These are phyloP conservation scores for Escallonia rubra DNA, from an alignment of 129 eudicot genomes.

Conservation along the genomic window DNA sequence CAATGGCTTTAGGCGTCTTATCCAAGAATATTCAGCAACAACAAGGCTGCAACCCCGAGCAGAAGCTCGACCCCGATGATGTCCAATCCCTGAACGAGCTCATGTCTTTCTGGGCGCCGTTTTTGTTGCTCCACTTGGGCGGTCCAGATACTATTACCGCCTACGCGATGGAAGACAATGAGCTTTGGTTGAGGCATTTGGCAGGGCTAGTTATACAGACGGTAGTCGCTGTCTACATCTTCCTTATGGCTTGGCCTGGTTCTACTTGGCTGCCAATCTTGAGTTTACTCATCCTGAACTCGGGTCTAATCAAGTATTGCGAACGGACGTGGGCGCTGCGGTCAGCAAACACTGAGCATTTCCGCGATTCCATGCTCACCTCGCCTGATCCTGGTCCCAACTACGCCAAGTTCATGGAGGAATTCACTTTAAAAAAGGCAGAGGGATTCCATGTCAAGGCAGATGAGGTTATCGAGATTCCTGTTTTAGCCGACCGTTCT, in stretches of 20 bases:
- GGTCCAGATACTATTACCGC: constrained; percentile 67
- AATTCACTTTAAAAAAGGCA: constrained; percentile 34
- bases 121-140: constrained; percentile 64
- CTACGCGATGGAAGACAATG: constrained; percentile 53
- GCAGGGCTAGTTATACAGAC: constrained; percentile 30
- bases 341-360: constrained; percentile 35
- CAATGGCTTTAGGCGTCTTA: constrained; percentile 35
- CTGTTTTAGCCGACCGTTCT: constrained; percentile 16
- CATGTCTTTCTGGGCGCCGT: constrained; percentile 62
- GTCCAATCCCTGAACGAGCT: constrained; percentile 17
- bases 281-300: constrained; percentile 18
- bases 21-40: constrained; percentile 20
- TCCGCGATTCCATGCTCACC: constrained; percentile 42
- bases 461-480: constrained; percentile 30
- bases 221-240: constrained; percentile 31
- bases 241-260: constrained; percentile 41
- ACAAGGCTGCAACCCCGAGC: not conserved
- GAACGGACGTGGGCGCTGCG: constrained; percentile 41
- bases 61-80: not conserved
- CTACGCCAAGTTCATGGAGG: constrained; percentile 45
- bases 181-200: constrained; percentile 50
- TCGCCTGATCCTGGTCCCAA: constrained; percentile 59
- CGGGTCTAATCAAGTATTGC: constrained; percentile 38
- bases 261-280: constrained; percentile 26
- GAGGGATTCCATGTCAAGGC: constrained; percentile 45